Conservation (phyloP, 1,139 yeast genomes). For the Hyphopichia khmerensis region DNA sequence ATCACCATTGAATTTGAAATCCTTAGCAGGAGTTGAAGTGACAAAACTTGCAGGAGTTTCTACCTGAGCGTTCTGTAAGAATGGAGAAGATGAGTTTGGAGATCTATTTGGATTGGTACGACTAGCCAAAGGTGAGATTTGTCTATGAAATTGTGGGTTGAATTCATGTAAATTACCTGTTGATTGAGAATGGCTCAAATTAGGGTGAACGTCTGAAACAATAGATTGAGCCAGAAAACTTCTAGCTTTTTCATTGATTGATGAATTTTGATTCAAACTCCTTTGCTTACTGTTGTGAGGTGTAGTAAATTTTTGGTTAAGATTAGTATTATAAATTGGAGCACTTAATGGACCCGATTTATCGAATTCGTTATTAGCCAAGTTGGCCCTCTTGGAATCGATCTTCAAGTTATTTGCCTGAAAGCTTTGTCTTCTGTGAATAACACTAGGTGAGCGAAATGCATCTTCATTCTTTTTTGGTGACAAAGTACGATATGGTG, state of each 20-base stretch:
- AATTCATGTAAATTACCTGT: slow-evolving; percentile 9
- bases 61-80: slow-evolving; percentile 8
- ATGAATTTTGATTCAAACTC: background rate
- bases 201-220: background rate
- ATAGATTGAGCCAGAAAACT: background rate
- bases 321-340: slow-evolving; percentile 31
- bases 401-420: slow-evolving; percentile 13
- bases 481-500: slow-evolving; percentile 24
- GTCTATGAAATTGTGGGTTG: background rate
- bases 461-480: background rate
- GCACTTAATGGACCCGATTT: slow-evolving; percentile 36
- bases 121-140: background rate
- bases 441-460: background rate
- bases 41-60: slow-evolving; percentile 8
- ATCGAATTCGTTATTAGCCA: slow-evolving; percentile 8
- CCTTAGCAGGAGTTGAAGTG: slow-evolving; percentile 17
- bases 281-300: background rate
- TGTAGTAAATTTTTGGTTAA: slow-evolving; percentile 4
- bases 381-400: slow-evolving; percentile 17
- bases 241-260: background rate
- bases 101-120: slow-evolving; percentile 2
- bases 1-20: background rate
- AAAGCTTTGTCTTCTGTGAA: background rate
- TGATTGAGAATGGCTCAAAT: slow-evolving; percentile 11
- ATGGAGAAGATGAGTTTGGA: slow-evolving; percentile 14